Base-by-base conservation (phyloP, 176 grass and related monocot genomes). In the Oropetium thomaeum region DNA sequence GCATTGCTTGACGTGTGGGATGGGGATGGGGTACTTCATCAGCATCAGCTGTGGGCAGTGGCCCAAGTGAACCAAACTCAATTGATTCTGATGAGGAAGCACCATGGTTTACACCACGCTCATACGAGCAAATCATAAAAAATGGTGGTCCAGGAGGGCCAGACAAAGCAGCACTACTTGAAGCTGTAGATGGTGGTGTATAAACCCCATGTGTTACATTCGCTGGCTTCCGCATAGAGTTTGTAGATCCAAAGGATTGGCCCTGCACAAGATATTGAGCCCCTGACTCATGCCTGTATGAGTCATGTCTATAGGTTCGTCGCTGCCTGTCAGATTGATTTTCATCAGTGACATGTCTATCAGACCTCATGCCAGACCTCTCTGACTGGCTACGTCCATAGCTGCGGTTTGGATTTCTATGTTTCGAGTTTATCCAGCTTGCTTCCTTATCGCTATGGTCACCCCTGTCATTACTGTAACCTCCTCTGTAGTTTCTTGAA, bases 401-500 rank as follows among this genome's bases (percentile, higher is more conserved):
- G 53, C 62, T 76, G 20, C 79, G 83, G 52, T 82, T 86, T 48
- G 81, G 43, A 80, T 79, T 82, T 48, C 83, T 72, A 73, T 86
- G 83, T 74, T 84, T 97, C 48, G 87, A 80, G 73, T 58, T 88
- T 57, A 81, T 76, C 87, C 87, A 97, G 32, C 85, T 90, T 81
- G 82, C 90, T 84, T 97, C 93, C 78, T 55, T 97, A 49, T 91
- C 86, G 62, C 58, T 61, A 74, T 82, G 75, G 61, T 89, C 85
- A 80, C 71, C 68, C 72, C 75, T 85, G 3, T 93, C 86, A 62
- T 82, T 71, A 28, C 73, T 87, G 72, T 88, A 86, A 69, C 78
- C 86, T 72, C 90, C 86, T 85, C 94, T 89, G 67, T 91, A 41
- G 85, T 87, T 91, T 85, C 94, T 97, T 64, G 83, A 78, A 63